phyloP scores from a whole-genome alignment of 352 stramenopile genomes.

The Globisporangium sylvaticum region DNA sequence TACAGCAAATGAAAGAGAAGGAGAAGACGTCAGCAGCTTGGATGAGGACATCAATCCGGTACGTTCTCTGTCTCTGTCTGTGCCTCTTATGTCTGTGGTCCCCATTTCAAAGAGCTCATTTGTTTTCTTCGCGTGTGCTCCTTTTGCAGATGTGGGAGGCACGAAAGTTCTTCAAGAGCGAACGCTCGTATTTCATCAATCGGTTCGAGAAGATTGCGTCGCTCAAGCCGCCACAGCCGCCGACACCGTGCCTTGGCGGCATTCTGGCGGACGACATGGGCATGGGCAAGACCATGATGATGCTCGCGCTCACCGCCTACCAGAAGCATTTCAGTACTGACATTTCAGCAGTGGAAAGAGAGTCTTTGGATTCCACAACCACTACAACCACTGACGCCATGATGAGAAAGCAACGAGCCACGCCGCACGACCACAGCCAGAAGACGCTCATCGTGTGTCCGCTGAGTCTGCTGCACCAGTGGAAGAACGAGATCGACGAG shows the following conservation, averaged over 20 bases:
- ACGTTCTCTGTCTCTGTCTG: slow-evolving; percentile 15
- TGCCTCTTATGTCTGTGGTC: neutral
- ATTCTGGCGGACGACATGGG: slow-evolving; percentile 91
- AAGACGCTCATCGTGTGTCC: slow-evolving; percentile 86
- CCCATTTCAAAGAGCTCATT: neutral
- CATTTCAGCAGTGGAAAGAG: neutral
- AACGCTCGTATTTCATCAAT: slow-evolving; percentile 73
- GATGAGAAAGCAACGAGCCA: neutral
- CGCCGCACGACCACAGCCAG: slow-evolving; percentile 4
- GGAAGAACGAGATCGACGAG: slow-evolving; percentile 79
- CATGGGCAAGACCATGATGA: slow-evolving; percentile 88
- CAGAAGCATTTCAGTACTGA: slow-evolving; percentile 39
- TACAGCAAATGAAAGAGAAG: neutral
- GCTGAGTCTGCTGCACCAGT: slow-evolving; percentile 86
- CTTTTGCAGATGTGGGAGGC: slow-evolving; percentile 67
- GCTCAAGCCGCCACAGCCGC: slow-evolving; percentile 46
- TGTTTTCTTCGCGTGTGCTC: neutral
- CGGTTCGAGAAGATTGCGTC: slow-evolving; percentile 77
- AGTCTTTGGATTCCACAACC: neutral
- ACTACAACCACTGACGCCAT: neutral
- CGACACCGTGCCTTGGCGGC: slow-evolving; percentile 62
- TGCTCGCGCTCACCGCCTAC: slow-evolving; percentile 57
- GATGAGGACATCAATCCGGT: slow-evolving; percentile 46
- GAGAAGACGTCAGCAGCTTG: slow-evolving; percentile 12
- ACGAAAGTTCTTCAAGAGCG: slow-evolving; percentile 37